Conservation (phyloP, 768 basidiomycete species). For the Chalciporus pseudorubinellus region DNA sequence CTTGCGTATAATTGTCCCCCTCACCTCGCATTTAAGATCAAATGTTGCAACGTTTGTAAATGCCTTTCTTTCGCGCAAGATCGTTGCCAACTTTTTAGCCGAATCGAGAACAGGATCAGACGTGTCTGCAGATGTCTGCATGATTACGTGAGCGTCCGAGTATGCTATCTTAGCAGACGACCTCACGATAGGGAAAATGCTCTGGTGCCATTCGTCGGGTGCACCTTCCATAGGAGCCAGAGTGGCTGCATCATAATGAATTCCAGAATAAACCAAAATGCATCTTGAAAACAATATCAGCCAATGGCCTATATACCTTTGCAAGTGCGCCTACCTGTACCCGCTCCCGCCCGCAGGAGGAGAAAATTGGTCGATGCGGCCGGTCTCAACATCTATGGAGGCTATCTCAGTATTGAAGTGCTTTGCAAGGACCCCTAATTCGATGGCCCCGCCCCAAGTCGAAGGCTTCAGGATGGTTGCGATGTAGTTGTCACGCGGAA, state of each 20-base stretch:
- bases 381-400: slow-evolving; percentile 89
- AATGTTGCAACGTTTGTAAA: slow-evolving; percentile 93
- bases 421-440: slow-evolving; percentile 78
- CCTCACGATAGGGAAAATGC: slow-evolving; percentile 65
- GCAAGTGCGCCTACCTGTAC: slow-evolving; percentile 21
- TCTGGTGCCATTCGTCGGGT: slow-evolving; percentile 87
- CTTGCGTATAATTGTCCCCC: slow-evolving; percentile 12
- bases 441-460: slow-evolving; percentile 96
- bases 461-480: slow-evolving; percentile 72
- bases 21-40: slow-evolving; percentile 82
- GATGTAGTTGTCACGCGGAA: slow-evolving; percentile 68
- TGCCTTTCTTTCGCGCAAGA: slow-evolving; percentile 72
- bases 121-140: slow-evolving; percentile 32
- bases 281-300: slow-evolving; percentile 40
- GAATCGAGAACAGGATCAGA: slow-evolving; percentile 59
- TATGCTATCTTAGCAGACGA: no score
- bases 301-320: background rate
- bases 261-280: slow-evolving; percentile 90
- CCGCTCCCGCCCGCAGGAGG: slow-evolving; percentile 37
- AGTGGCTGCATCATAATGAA: slow-evolving; percentile 92
- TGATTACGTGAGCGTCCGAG: slow-evolving; percentile 23
- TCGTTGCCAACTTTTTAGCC: slow-evolving; percentile 66
- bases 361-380: slow-evolving; percentile 79
- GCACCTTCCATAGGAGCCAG: slow-evolving; percentile 75
- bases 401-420: slow-evolving; percentile 86